Evolutionary conservation across 2,329 filamentous ascomycete species (phyloP).

Genomic region (Boeremia exigua): DNA sequence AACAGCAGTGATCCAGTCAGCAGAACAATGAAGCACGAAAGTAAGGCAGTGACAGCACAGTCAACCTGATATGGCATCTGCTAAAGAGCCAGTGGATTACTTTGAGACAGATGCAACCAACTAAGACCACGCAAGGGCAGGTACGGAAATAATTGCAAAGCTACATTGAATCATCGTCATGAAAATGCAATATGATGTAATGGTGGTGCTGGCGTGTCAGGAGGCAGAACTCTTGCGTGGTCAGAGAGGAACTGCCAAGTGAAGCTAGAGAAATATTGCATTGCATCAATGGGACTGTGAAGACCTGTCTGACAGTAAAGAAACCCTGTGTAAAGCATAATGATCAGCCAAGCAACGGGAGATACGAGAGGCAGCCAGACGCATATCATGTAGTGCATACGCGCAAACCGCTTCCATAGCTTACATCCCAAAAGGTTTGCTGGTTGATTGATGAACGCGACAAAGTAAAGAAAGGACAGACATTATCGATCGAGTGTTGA

Average conservation of each 20-base stretch:
- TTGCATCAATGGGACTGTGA: neutral
- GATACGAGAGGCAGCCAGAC: neutral
- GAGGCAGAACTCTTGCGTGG: neutral
- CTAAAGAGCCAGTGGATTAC: too few species aligned
- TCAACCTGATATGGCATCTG: too few species aligned
- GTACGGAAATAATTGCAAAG: too few species aligned
- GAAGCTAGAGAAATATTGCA: neutral
- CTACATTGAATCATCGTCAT: too few species aligned
- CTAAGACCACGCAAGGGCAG: too few species aligned
- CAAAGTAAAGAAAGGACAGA: slow-evolving; percentile 37
- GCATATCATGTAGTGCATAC: slow-evolving; percentile 8
- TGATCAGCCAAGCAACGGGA: neutral
- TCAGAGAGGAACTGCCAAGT: neutral
- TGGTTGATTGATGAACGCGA: slow-evolving; percentile 30
- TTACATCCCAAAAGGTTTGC: slow-evolving; percentile 25
- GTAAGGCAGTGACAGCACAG: too few species aligned
- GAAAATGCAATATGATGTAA: too few species aligned
- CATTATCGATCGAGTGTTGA: slow-evolving; percentile 25
- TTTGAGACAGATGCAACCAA: too few species aligned
- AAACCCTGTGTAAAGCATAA: slow-evolving; percentile 3
- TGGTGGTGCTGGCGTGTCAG: too few species aligned
- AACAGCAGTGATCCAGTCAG: too few species aligned
- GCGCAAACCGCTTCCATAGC: slow-evolving; percentile 31
- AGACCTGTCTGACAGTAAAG: slow-evolving; percentile 4
- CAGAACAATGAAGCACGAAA: too few species aligned